Percentiles rank a stretch among this genome's conserved stretches.
Conservation (phyloP, 352 stramenopile species). For the Pythium angustatum region DNA sequence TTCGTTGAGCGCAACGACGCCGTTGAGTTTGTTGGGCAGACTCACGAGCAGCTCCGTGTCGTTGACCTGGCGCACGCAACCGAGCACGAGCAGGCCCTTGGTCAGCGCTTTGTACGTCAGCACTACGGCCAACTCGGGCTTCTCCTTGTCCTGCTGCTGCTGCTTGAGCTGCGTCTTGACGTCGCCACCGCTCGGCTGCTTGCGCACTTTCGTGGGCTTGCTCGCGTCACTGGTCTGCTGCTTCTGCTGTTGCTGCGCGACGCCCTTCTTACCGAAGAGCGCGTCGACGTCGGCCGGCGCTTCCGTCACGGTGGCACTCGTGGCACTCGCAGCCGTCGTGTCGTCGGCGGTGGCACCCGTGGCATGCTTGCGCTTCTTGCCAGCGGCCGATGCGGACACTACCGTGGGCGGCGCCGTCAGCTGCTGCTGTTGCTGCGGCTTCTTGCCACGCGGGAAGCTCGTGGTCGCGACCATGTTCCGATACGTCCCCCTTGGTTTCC, state of each 20-base stretch:
- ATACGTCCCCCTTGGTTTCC: constrained; percentile 1
- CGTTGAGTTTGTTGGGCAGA: constrained; percentile 94
- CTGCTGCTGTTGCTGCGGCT: constrained; percentile 41
- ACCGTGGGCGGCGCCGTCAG: constrained; percentile 27
- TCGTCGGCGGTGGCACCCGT: constrained; percentile 16
- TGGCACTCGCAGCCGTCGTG: constrained; percentile 13
- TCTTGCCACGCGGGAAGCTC: constrained; percentile 79
- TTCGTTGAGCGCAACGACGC: constrained; percentile 81
- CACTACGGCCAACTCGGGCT: constrained; percentile 32
- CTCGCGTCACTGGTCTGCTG: constrained; percentile 27
- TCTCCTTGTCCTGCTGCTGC: constrained; percentile 33
- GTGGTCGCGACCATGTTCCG: constrained; percentile 21
- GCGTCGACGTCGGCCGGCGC: constrained; percentile 41
- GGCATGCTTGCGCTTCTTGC: constrained; percentile 54
- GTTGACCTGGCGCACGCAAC: constrained; percentile 88
- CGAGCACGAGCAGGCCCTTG: constrained; percentile 81
- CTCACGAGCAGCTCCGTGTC: constrained; percentile 84
- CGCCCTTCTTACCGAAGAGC: constrained; percentile 80
- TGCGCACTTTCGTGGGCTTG: constrained; percentile 32
- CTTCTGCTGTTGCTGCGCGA: constrained; percentile 34
- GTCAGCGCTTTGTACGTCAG: constrained; percentile 74
- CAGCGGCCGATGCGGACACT: constrained; percentile 9
- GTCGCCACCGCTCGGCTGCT: constrained; percentile 5
- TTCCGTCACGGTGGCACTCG: constrained; percentile 20
- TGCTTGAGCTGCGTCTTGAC: constrained; percentile 18